Base-by-base conservation (phyloP, 768 basidiomycete genomes). In the Asterophora parasitica region DNA sequence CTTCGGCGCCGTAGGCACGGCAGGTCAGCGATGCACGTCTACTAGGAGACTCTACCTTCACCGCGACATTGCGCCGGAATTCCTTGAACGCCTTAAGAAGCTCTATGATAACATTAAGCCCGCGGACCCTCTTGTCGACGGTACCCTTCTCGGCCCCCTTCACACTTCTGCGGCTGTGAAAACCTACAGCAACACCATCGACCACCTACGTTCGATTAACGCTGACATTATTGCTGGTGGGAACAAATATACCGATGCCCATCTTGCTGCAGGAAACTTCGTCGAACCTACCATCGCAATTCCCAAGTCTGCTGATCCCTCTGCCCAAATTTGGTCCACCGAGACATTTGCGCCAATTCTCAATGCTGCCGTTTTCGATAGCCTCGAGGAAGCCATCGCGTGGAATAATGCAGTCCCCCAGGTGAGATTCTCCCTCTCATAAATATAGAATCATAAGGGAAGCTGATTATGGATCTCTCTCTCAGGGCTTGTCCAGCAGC, bases 381-480 rank as follows among this genome's bases (percentile, higher is more conserved):
- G 88, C 55, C 70, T 93, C 9, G 87, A 90, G 54, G 74, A 92
- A 65, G 91, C 91, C 9, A 92, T 96, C 63, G 73, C 73, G 60
- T 91, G 85, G 84, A 94, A 95, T 64, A 95, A 95, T 64, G 78
- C 76, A 34, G 92, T 95, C 44, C 86, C 85, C 10, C 92, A 92
- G 68, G 79, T 77, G 59, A 45, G 50, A 60, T 46, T 46, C 49
- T 20, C 42, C 49, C 44, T 48, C 45, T 48, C 45, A 48, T 54
- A 44, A 48, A 30, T 43, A 46, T 19, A 51, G 58, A 44, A 41
- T 44, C 28, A 44, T 36, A n/a, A n/a, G 37, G 31, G 54, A 39
- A 1, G 36, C 48, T 46, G 49, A 51, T 49, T 47, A 32, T 33
- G 44, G 40, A 49, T 62, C 30, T 23, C 23, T 23, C 23, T 23